These are phyloP conservation scores for Alternaria conjuncta DNA, from an alignment of 2,329 filamentous ascomycete species.

Conservation along the genomic window DNA sequence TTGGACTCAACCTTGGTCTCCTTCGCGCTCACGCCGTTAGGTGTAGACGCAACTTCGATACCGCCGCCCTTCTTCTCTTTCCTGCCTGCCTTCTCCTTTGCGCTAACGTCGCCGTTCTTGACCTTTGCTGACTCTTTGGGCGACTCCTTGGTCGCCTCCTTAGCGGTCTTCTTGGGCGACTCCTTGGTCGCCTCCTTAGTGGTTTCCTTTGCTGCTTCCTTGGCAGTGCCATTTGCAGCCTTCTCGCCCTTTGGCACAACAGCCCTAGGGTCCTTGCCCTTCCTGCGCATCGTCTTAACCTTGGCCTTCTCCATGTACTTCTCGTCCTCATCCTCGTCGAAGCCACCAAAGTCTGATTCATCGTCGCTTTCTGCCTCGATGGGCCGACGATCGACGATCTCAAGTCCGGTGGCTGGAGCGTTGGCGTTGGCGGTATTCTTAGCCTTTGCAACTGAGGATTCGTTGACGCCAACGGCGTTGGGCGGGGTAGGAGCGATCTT, in stretches of 20 bases:
- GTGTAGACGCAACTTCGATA: conserved; percentile 10
- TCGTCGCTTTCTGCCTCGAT: conserved; percentile 57
- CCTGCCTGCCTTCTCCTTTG: conserved; percentile 7
- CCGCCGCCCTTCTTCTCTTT: conserved; percentile 21
- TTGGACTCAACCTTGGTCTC: conserved; percentile 21
- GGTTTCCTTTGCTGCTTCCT: conserved; percentile 8
- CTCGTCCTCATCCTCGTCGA: conserved; percentile 58
- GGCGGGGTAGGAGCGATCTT: conserved; percentile 81
- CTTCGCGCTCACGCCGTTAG: conserved; percentile 16
- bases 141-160: conserved; percentile 19
- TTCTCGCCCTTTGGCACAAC: conserved; percentile 30
- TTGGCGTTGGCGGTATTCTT: conserved; percentile 44
- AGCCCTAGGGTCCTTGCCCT: conserved; percentile 57
- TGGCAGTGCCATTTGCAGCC: conserved; percentile 21
- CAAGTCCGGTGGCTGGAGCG: conserved; percentile 51
- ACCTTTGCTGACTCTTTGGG: neutral
- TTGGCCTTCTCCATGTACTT: conserved; percentile 56
- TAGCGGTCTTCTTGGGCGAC: conserved; percentile 21
- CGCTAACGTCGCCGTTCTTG: conserved; percentile 8
- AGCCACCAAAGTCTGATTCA: conserved; percentile 56
- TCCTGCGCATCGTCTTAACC: conserved; percentile 52
- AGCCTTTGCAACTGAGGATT: conserved; percentile 34
- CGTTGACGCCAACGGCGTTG: conserved; percentile 55
- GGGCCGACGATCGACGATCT: conserved; percentile 72
- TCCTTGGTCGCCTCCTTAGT: conserved; percentile 30